These are phyloP conservation scores for Ciborinia camelliae DNA, from an alignment of 2,329 filamentous ascomycete genomes.

Conservation along the genomic window DNA sequence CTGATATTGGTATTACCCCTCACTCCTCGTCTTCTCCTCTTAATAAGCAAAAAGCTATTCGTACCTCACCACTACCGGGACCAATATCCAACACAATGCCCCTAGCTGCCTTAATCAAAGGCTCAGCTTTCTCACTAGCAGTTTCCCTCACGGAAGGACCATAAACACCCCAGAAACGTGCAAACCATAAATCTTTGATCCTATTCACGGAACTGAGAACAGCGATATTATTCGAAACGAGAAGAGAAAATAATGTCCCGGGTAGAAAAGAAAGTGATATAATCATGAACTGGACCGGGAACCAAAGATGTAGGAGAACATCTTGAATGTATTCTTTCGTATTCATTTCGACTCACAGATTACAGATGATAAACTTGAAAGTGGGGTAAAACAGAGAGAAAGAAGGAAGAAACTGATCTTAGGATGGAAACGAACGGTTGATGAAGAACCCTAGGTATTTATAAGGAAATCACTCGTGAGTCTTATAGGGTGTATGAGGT, in stretches of 20 bases:
- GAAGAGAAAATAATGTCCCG: conserved; percentile 45
- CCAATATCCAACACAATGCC: conserved; percentile 52
- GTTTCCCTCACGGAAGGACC: conserved; percentile 50
- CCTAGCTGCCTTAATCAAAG: conserved; percentile 34
- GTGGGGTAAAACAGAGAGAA: not conserved
- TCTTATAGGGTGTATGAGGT: not conserved
- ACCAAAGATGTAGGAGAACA: conserved; percentile 31
- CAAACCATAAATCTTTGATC: conserved; percentile 52
- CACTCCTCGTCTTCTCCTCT: conserved; percentile 29
- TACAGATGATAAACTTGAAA: not conserved
- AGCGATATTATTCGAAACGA: conserved; percentile 38
- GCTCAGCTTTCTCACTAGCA: conserved; percentile 46
- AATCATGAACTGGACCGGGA: conserved; percentile 53
- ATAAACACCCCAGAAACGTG: conserved; percentile 55
- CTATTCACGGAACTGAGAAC: conserved; percentile 42
- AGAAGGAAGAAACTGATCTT: not conserved
- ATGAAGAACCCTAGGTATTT: not conserved
- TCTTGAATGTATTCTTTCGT: conserved; percentile 20
- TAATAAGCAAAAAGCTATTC: conserved; percentile 48
- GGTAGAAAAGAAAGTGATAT: conserved; percentile 50
- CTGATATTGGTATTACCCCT: not conserved
- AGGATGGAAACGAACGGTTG: no score
- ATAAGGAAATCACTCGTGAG: not conserved
- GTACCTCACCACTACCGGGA: conserved; percentile 54
- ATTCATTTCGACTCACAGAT: conserved; percentile 1